phyloP scores from a whole-genome alignment of 345 rosid genomes.

The Noccaea caerulescens region DNA sequence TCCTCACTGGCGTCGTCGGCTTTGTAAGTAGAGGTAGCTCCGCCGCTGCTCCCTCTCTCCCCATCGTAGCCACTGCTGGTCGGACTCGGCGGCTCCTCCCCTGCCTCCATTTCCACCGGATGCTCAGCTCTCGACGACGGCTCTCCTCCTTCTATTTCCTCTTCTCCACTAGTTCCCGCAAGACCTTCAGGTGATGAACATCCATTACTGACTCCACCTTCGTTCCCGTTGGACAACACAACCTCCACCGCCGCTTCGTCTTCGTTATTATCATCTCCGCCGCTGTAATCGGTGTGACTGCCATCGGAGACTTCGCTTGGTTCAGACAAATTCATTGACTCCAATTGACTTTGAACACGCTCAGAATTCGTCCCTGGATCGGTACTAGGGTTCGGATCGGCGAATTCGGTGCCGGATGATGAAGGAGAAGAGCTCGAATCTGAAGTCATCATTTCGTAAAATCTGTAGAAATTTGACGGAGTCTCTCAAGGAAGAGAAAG shows the following conservation, averaged over 20 bases:
- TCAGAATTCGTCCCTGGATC: conserved; percentile 45
- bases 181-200: conserved; percentile 13
- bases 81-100: conserved; percentile 66
- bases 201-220: conserved; percentile 36
- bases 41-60: conserved; percentile 88
- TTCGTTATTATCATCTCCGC: conserved; percentile 20
- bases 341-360: conserved; percentile 43
- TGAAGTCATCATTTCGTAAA: conserved; percentile 28
- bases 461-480: conserved; percentile 1
- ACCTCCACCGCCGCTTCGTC: conserved; percentile 31
- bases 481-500: conserved; percentile 3
- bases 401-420: conserved; percentile 40
- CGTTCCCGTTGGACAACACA: conserved; percentile 41
- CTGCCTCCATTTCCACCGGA: conserved; percentile 65
- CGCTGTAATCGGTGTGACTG: conserved; percentile 22
- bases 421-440: conserved; percentile 46
- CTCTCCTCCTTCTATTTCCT: conserved; percentile 43
- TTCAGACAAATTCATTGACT: conserved; percentile 41
- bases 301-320: conserved; percentile 42
- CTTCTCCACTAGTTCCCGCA: conserved; percentile 33
- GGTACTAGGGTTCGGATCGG: conserved; percentile 44
- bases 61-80: conserved; percentile 95
- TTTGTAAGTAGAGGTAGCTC: conserved; percentile 52
- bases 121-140: conserved; percentile 50
- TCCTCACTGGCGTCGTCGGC: conserved; percentile 55